Conservation (phyloP, 768 basidiomycete genomes). For the Ramaria rubella region DNA sequence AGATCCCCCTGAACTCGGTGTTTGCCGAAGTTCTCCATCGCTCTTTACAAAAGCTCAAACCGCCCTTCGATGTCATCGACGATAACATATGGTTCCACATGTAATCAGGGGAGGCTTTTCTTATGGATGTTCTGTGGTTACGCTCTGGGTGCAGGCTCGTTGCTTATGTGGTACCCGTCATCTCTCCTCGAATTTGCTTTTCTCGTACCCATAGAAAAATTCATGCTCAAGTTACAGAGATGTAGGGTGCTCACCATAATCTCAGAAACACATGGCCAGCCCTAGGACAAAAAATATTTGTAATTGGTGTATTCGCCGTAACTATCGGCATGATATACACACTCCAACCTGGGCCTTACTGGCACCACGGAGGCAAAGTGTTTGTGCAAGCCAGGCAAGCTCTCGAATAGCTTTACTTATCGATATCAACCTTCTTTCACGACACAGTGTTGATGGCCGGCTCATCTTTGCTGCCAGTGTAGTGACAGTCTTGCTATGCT, state of each 20-base stretch:
- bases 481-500: not conserved
- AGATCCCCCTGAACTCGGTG: too few species aligned
- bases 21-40: too few species aligned
- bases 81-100: too few species aligned
- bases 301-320: not conserved
- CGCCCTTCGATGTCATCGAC: too few species aligned
- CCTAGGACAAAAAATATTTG: not conserved
- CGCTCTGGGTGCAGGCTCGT: not conserved
- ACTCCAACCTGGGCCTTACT: not conserved
- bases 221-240: too few species aligned
- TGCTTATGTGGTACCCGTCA: not conserved
- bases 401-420: not conserved
- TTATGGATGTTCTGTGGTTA: not conserved
- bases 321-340: not conserved
- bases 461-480: not conserved
- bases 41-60: too few species aligned
- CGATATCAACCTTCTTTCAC: not conserved
- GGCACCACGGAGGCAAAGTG: not conserved
- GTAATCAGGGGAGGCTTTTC: too few species aligned
- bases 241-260: too few species aligned
- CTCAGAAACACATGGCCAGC: too few species aligned
- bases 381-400: not conserved
- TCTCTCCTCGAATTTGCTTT: not conserved
- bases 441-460: not conserved
- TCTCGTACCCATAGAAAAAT: not conserved